phyloP scores from a whole-genome alignment of 495 filamentous ascomycete species.

The Talaromyces stipitatus region DNA sequence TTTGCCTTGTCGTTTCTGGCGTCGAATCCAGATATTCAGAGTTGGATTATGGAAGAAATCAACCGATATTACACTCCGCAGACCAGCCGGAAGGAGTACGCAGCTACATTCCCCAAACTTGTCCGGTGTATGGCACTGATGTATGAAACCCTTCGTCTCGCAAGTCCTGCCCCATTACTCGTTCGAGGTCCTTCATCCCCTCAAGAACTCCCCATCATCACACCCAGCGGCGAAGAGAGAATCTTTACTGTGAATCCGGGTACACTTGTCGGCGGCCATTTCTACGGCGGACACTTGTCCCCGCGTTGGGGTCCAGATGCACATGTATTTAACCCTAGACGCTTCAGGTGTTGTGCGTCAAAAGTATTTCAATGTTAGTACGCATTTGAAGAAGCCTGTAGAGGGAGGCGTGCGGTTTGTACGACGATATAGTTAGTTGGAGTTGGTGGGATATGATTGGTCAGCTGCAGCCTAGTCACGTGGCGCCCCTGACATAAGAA shows the following conservation, averaged over 20 bases:
- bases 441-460: neutral
- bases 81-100: neutral
- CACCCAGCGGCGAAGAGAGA: neutral
- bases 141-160: neutral
- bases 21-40: neutral
- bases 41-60: neutral
- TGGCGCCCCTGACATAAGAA: neutral
- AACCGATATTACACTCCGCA: neutral
- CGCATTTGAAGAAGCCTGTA: neutral
- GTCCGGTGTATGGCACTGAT: neutral
- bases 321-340: slow-evolving; percentile 18
- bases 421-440: neutral
- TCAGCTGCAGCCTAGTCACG: neutral
- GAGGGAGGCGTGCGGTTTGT: neutral
- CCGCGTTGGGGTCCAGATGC: slow-evolving; percentile 30
- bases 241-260: neutral
- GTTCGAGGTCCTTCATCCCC: neutral
- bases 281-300: neutral
- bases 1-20: slow-evolving; percentile 13
- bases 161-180: neutral
- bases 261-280: neutral
- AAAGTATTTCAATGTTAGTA: neutral
- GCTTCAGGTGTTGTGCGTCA: slow-evolving; percentile 18
- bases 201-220: neutral
- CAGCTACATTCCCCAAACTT: neutral